phyloP scores from a whole-genome alignment of 2,329 filamentous ascomycete genomes.

The Myriosclerotinia curreyana region DNA sequence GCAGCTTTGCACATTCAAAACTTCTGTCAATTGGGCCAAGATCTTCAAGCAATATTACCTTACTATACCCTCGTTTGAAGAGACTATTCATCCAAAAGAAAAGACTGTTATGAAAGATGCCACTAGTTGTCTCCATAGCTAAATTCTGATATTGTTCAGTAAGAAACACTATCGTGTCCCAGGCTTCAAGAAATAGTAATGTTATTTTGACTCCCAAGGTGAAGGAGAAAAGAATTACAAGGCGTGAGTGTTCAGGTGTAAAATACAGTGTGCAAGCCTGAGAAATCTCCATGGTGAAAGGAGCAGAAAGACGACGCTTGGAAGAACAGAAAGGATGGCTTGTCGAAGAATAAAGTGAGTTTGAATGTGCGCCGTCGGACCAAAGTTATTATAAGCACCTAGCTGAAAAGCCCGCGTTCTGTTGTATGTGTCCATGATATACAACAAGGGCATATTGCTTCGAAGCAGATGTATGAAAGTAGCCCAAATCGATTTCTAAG shows the following conservation, averaged over 20 bases:
- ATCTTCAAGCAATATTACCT: neutral
- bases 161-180: constrained; percentile 23
- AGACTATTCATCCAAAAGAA: constrained; percentile 39
- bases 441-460: neutral
- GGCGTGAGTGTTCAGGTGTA: neutral
- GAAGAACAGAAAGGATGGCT: neutral
- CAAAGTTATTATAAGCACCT: neutral
- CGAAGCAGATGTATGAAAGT: neutral
- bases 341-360: neutral
- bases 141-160: constrained; percentile 2
- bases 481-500: neutral
- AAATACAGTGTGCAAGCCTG: neutral
- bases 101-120: constrained; percentile 37
- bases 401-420: no score
- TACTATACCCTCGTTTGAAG: neutral
- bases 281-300: neutral
- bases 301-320: neutral
- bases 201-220: constrained; percentile 22
- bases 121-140: constrained; percentile 34
- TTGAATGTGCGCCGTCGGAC: neutral
- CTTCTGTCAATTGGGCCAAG: neutral
- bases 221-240: constrained; percentile 21
- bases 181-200: constrained; percentile 24
- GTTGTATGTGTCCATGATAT: neutral
- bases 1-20: neutral